phyloP scores from a whole-genome alignment of 1,284 basidiomycete genomes.

The Mixia osmundae region DNA sequence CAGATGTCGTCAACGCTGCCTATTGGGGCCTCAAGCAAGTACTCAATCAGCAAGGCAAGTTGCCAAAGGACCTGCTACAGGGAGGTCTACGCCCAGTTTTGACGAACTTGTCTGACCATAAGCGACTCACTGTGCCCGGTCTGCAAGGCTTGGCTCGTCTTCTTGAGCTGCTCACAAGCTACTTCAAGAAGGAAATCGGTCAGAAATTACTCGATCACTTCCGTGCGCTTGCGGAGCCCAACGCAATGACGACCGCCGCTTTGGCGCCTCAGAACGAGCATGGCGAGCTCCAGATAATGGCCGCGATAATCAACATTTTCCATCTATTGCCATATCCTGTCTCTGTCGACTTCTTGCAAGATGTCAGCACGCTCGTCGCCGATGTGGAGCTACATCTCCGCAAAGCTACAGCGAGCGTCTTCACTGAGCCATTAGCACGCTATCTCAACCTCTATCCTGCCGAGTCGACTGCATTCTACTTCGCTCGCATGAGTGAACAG shows the following conservation, averaged over 20 bases:
- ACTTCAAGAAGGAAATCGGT: constrained; percentile 99
- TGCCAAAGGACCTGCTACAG: constrained; percentile 89
- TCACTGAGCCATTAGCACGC: constrained; percentile 76
- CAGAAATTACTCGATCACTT: constrained; percentile 93
- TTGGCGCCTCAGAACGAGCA: constrained; percentile 61
- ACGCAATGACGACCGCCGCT: constrained; percentile 56
- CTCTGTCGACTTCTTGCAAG: constrained; percentile 75
- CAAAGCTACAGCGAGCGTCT: constrained; percentile 70
- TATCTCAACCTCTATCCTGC: constrained; percentile 75
- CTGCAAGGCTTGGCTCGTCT: constrained; percentile 88
- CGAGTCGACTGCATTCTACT: constrained; percentile 65
- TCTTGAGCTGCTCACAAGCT: constrained; percentile 83
- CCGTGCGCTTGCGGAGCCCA: constrained; percentile 55
- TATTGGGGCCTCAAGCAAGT: constrained; percentile 83
- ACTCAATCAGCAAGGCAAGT: constrained; percentile 62
- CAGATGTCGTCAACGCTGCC: constrained; percentile 85
- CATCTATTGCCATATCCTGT: constrained; percentile 67
- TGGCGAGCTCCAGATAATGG: constrained; percentile 76
- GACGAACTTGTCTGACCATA: constrained; percentile 94
- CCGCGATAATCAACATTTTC: constrained; percentile 87
- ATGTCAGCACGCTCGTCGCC: constrained; percentile 67
- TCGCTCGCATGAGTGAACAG: constrained; percentile 37
- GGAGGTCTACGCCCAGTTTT: constrained; percentile 85
- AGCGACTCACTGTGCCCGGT: constrained; percentile 78
- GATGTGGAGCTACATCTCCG: constrained; percentile 79